Evolutionary conservation across 2,329 filamentous ascomycete genomes (phyloP).

Genomic region (Fusarium sp.): DNA sequence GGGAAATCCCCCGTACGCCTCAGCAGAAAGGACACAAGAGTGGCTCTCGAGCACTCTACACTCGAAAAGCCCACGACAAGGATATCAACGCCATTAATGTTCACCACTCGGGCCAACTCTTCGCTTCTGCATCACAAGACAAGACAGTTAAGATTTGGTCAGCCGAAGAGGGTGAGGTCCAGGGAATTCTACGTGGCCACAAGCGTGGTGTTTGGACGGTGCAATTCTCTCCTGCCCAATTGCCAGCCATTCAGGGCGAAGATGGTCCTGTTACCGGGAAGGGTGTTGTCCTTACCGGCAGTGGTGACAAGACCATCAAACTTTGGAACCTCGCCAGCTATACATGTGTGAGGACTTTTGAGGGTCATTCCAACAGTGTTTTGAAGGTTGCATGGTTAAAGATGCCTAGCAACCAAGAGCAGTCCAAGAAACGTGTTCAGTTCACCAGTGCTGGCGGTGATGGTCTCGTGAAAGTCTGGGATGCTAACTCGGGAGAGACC

Average conservation of each 20-base stretch:
- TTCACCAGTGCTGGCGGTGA: slow-evolving; percentile 92
- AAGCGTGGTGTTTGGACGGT: slow-evolving; percentile 97
- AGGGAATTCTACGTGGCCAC: slow-evolving; percentile 92
- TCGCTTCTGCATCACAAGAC: slow-evolving; percentile 96
- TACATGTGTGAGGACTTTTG: slow-evolving; percentile 91
- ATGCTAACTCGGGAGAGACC: slow-evolving; percentile 84
- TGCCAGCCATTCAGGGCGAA: slow-evolving; percentile 78
- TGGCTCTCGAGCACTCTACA: slow-evolving; percentile 78
- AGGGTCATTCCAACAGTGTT: slow-evolving; percentile 96
- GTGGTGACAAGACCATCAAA: slow-evolving; percentile 95
- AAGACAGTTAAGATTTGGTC: slow-evolving; percentile 98
- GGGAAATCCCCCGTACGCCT: slow-evolving; percentile 78
- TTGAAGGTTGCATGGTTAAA: slow-evolving; percentile 92
- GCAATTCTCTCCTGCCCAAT: slow-evolving; percentile 84
- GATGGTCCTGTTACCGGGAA: slow-evolving; percentile 79
- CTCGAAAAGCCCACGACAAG: slow-evolving; percentile 96
- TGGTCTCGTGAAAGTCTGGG: slow-evolving; percentile 96
- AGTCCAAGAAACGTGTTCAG: slow-evolving; percentile 71
- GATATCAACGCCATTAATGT: slow-evolving; percentile 97
- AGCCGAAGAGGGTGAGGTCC: slow-evolving; percentile 86
- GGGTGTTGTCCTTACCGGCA: slow-evolving; percentile 88
- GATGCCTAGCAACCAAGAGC: slow-evolving; percentile 62
- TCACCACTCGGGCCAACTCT: slow-evolving; percentile 79
- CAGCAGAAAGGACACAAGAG: slow-evolving; percentile 61
- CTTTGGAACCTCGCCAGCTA: slow-evolving; percentile 95